Evolutionary conservation across 2,329 filamentous ascomycete species (phyloP), one percentile per base, ranked within the genome.

Genomic region (Penicillium sp.): DNA sequence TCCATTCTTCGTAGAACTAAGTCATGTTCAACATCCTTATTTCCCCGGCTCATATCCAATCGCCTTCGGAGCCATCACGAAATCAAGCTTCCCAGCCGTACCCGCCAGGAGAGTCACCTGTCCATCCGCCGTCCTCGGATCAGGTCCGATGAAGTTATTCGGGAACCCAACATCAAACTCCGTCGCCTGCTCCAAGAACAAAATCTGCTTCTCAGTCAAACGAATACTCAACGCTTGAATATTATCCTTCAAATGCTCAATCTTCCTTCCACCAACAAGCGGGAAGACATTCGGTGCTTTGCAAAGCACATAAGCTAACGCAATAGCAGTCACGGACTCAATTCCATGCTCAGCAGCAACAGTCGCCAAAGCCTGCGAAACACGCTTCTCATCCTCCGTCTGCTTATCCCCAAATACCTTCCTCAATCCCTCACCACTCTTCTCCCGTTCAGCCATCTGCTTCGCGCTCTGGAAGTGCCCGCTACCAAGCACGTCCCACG

Each of bases 221-320:
- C 79, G 72, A 34, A 66, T 62, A 30, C 53, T 59, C 53, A 67
- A 42, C 12, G 61, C 63, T 34, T 59, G 54, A 20, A 66, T 66
- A 32, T 66, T 66, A 42, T 66, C 63, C n/a, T 61, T 52, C 26
- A 92, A 72, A 66, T 91, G 87, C 46, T 86, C 83, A 12, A 89
- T 68, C 62, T 85, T 90, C 15, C 87, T 80, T 0, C 86, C 85
- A 9, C 88, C 88, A 7, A 91, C 77, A 40, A 91, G 84, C 1
- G 89, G 89, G 67, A 90, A 90, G 12, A 91, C 85, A 60, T 89
- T 84, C 0, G 87, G 82, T 1, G 85, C 76, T 73, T 91, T 90
- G 60, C 84, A 81, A 79, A 89, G 81, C 21, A 91, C 84, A 65
- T 91, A 91, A 1, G 89, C 88, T 23, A 92, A 70, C 3, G 88